Conservation (phyloP, 768 basidiomycete species). For the Leucocoprinus leucothites region DNA sequence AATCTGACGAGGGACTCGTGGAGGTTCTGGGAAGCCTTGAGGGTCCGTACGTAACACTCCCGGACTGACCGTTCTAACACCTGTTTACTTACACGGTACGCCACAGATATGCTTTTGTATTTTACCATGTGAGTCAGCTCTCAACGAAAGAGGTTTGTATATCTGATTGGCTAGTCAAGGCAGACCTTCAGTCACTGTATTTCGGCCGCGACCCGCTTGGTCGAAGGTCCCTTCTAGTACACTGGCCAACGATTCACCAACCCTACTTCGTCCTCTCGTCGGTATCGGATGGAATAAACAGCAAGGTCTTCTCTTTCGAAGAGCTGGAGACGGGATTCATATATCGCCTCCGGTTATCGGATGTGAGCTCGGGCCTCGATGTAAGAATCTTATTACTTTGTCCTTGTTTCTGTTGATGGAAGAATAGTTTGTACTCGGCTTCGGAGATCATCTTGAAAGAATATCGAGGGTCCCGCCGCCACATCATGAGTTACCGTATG, state of each 20-base stretch:
- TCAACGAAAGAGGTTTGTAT: background rate
- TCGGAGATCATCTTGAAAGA: background rate
- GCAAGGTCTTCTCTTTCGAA: conserved; percentile 44
- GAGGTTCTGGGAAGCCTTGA: conserved; percentile 60
- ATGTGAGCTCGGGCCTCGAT: conserved; percentile 8
- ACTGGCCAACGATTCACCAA: conserved; percentile 43
- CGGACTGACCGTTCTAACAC: background rate
- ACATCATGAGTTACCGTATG: conserved; percentile 22
- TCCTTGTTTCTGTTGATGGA: background rate
- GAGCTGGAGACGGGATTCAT: conserved; percentile 62
- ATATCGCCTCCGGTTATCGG: conserved; percentile 46
- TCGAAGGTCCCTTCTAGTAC: conserved; percentile 78
- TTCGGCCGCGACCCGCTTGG: conserved; percentile 85
- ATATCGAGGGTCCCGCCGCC: background rate
- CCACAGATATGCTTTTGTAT: conserved; percentile 77
- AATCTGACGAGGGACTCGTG: conserved; percentile 40
- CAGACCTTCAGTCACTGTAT: conserved; percentile 45
- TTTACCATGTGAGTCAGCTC: conserved; percentile 59
- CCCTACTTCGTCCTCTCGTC: conserved; percentile 67
- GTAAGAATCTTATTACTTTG: conserved; percentile 7
- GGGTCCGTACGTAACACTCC: conserved; percentile 64
- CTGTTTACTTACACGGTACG: conserved; percentile 7
- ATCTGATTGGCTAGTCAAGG: conserved; percentile 29
- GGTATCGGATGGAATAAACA: conserved; percentile 49
- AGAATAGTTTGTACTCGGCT: background rate